Evolutionary conservation across 495 filamentous ascomycete genomes (phyloP).

Genomic region (Astrothelium subdiscretum): DNA sequence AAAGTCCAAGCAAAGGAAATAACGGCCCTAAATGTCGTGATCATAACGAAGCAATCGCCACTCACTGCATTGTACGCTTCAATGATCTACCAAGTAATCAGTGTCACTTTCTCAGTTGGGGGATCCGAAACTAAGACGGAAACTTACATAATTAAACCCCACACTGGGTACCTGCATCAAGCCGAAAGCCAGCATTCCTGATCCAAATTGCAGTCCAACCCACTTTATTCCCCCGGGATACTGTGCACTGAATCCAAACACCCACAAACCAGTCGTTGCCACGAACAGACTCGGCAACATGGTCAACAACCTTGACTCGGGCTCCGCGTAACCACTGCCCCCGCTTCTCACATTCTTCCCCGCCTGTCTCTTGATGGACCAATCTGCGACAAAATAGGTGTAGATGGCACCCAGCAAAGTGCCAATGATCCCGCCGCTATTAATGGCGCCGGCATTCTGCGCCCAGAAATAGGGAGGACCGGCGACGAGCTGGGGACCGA

Average conservation of each 20-base stretch:
- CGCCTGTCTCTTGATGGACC: constrained; percentile 11
- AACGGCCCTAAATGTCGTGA: constrained; percentile 18
- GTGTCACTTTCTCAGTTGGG: background rate
- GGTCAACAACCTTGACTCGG: constrained; percentile 18
- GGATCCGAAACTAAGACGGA: background rate
- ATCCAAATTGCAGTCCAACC: constrained; percentile 20
- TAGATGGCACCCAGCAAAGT: constrained; percentile 13
- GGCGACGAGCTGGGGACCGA: constrained; percentile 20
- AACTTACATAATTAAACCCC: constrained; percentile 24
- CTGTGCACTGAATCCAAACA: constrained; percentile 20
- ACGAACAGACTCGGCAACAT: constrained; percentile 19
- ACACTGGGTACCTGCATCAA: constrained; percentile 24
- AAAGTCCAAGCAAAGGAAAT: constrained; percentile 25
- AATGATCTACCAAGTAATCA: constrained; percentile 13
- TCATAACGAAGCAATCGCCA: constrained; percentile 24
- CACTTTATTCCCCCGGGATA: constrained; percentile 17
- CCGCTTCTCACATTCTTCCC: constrained; percentile 8
- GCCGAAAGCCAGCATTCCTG: constrained; percentile 20
- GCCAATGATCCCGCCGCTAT: constrained; percentile 18
- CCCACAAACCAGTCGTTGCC: constrained; percentile 17
- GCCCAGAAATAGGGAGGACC: constrained; percentile 24
- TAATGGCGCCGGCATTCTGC: constrained; percentile 16
- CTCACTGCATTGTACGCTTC: constrained; percentile 22
- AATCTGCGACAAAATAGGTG: constrained; percentile 20
- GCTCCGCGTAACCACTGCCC: constrained; percentile 19